Evolutionary conservation across 768 basidiomycete genomes (phyloP), one percentile per base, ranked within the genome.

Genomic region (Nevesoporus exiguus): DNA sequence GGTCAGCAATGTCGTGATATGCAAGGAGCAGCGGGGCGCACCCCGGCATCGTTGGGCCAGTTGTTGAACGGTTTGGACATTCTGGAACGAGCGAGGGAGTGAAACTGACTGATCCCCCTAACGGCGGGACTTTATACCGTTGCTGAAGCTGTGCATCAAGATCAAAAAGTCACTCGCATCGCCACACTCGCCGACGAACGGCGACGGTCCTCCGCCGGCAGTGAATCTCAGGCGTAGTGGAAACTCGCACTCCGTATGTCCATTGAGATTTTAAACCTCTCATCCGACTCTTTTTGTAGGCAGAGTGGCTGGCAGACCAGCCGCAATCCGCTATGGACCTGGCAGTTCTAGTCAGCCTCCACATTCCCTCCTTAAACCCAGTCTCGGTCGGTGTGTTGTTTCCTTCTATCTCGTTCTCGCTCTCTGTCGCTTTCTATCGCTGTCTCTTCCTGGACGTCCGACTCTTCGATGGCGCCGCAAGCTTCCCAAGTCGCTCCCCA

Each of bases 41-140:
- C 67, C 45, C 66, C 68, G 8, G 52, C 51, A 43, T 70, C 68
- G 29, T 70, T 70, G 22, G 67, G 67, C 67, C 68, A 69, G 52
- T 62, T 52, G 40, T 69, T 70, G 52, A 66, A 69, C 2, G 68
- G 60, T n/a, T 58, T 56, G 40, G 56, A 41, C 65, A 65, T 65
- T 13, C 11, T 50, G 31, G 47, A 42, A 0, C 1, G 37, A 17
- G 29, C 22, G 31, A 43, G 14, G 9, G 17, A 5, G 7, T 10
- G 13, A n/a, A 19, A n/a, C 7, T 25, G 43, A 29, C 17, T 5
- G 29, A 34, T 40, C 61, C 49, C 51, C 47, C 52, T 51, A 17
- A 36, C 17, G 22, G 30, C 7, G 31, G 15, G 19, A 4, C 10
- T 44, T 44, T 55, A 49, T 21, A 10, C 9, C 4, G 43, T 21